phyloP scores from a whole-genome alignment of 169 alveolate species.

The Cytauxzoon felis region DNA sequence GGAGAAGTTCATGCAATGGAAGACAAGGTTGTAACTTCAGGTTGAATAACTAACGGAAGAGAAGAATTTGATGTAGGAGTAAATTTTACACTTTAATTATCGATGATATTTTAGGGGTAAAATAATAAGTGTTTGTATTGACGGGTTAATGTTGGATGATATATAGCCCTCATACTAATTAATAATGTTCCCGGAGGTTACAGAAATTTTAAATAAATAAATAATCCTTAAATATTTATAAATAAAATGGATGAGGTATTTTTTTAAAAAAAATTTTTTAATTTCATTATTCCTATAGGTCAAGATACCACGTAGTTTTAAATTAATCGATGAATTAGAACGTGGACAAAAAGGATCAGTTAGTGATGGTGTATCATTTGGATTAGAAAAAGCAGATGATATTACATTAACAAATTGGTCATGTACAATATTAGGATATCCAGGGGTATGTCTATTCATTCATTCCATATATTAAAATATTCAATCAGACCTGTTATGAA shows the following conservation, averaged over 20 bases:
- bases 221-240: neutral
- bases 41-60: too few relatives aligned
- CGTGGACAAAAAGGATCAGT: constrained; percentile 95
- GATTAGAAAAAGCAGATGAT: constrained; percentile 91
- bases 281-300: constrained; percentile 42
- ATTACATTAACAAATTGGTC: constrained; percentile 91
- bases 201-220: too few relatives aligned
- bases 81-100: too few relatives aligned
- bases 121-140: too few relatives aligned
- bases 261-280: neutral
- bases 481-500: constrained; percentile 88
- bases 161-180: too few relatives aligned
- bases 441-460: constrained; percentile 73
- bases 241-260: constrained; percentile 54
- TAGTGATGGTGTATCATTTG: constrained; percentile 94
- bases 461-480: neutral
- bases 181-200: too few relatives aligned
- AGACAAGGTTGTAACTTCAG: too few relatives aligned
- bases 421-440: constrained; percentile 91
- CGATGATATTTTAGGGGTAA: too few relatives aligned
- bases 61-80: too few relatives aligned
- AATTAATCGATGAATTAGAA: constrained; percentile 94
- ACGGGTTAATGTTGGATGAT: too few relatives aligned
- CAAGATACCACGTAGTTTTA: constrained; percentile 94
- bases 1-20: too few relatives aligned